These are phyloP conservation scores for Corchorus olitorius DNA, from an alignment of 345 rosid genomes.

Conservation along the genomic window DNA sequence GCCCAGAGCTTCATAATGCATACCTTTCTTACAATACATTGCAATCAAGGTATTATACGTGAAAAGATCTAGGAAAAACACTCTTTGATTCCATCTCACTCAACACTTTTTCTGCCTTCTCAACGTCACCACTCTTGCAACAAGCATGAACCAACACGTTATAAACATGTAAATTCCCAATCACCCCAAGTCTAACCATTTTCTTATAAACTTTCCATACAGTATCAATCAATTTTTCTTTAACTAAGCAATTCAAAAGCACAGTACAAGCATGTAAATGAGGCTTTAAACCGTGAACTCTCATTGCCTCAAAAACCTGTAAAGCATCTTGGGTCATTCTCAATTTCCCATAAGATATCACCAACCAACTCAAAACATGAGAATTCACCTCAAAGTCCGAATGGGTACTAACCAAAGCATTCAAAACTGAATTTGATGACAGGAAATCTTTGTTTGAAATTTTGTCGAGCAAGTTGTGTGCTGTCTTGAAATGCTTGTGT, in stretches of 20 bases:
- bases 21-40: conserved; percentile 75
- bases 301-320: conserved; percentile 77
- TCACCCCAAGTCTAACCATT: conserved; percentile 71
- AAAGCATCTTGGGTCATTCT: conserved; percentile 68
- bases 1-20: conserved; percentile 86
- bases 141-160: conserved; percentile 93
- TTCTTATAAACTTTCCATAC: conserved; percentile 86
- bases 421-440: conserved; percentile 71
- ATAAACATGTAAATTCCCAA: conserved; percentile 71
- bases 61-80: conserved; percentile 63
- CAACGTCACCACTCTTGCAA: conserved; percentile 68
- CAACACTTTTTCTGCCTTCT: conserved; percentile 68
- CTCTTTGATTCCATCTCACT: conserved; percentile 76
- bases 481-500: conserved; percentile 65
- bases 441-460: conserved; percentile 67
- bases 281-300: conserved; percentile 51
- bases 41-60: conserved; percentile 81
- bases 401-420: conserved; percentile 47
- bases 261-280: conserved; percentile 95
- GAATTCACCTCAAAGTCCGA: conserved; percentile 69
- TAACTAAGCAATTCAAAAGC: conserved; percentile 63
- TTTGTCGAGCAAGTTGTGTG: conserved; percentile 81
- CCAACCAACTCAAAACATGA: conserved; percentile 86
- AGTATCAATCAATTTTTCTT: conserved; percentile 64
- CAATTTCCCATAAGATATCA: conserved; percentile 60